Conservation (phyloP, 176 grass and related monocot species). For the Oryza longistaminata region DNA sequence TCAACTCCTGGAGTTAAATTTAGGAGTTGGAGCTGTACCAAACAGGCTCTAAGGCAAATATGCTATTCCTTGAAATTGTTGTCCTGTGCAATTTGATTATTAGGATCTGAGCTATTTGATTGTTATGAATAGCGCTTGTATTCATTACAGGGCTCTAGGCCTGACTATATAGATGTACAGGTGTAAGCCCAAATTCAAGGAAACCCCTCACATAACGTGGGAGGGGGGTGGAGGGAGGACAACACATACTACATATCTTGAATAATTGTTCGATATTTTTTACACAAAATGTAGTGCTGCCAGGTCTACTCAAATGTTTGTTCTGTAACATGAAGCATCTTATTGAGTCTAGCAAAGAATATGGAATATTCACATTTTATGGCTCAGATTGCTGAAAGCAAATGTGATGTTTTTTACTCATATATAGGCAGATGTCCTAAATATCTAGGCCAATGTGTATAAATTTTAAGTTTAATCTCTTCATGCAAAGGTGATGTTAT, state of each 20-base stretch:
- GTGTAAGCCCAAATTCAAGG: neutral
- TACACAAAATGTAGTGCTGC: constrained; percentile 15
- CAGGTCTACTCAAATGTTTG: constrained; percentile 23
- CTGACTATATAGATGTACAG: neutral
- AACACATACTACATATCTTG: neutral
- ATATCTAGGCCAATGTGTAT: neutral
- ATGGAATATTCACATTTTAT: constrained; percentile 14
- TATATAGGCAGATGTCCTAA: neutral
- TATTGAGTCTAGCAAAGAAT: constrained; percentile 10
- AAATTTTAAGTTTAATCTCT: constrained; percentile 3
- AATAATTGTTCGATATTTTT: constrained; percentile 15
- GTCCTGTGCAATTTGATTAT: constrained; percentile 7
- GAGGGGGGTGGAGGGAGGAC: no score
- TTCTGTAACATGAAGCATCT: constrained; percentile 14
- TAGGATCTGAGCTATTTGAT: constrained; percentile 24
- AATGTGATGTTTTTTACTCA: constrained; percentile 20
- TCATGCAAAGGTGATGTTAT: constrained; percentile 31
- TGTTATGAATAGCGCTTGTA: neutral
- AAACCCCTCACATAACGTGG: neutral
- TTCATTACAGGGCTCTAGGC: neutral
- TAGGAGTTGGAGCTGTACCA: no score
- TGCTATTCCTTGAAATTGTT: neutral
- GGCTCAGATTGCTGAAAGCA: constrained; percentile 2
- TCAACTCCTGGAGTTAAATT: no score
- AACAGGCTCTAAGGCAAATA: no score